Evolutionary conservation across 176 grass and related monocot species (phyloP).

Genomic region (Lolium rigidum): DNA sequence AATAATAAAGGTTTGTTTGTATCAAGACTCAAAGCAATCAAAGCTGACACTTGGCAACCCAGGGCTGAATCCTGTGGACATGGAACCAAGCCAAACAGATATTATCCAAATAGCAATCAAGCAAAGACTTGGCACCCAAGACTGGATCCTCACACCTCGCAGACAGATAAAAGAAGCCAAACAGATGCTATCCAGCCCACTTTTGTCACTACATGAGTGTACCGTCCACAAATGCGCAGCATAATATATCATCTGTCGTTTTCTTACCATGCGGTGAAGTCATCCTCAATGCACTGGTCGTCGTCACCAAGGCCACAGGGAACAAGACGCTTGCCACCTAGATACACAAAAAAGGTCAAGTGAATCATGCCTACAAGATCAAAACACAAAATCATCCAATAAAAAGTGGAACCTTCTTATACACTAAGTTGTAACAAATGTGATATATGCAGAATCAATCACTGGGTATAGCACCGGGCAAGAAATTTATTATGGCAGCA

Average conservation of each 20-base stretch:
- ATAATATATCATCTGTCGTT: constrained; percentile 16
- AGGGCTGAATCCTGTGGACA: background rate
- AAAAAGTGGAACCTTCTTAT: background rate
- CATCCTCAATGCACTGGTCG: constrained; percentile 98
- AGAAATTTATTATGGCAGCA: background rate
- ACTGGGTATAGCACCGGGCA: background rate
- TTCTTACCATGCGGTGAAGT: constrained; percentile 86
- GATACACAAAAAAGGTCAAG: constrained; percentile 24
- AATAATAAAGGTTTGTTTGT: background rate
- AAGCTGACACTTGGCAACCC: background rate
- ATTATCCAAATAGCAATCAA: constrained; percentile 21
- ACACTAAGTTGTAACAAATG: background rate
- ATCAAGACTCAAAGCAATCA: constrained; percentile 25
- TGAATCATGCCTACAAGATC: background rate
- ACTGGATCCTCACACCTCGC: background rate
- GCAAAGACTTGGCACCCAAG: background rate
- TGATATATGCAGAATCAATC: background rate
- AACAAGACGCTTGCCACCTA: constrained; percentile 87
- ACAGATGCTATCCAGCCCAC: background rate
- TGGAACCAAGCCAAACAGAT: constrained; percentile 6
- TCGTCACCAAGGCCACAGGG: constrained; percentile 93
- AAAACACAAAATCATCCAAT: constrained; percentile 11
- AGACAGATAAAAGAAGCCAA: constrained; percentile 6
- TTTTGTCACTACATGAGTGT: background rate
- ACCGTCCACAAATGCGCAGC: background rate